Base-by-base conservation (phyloP, 768 basidiomycete genomes). In the Russula vinacea region DNA sequence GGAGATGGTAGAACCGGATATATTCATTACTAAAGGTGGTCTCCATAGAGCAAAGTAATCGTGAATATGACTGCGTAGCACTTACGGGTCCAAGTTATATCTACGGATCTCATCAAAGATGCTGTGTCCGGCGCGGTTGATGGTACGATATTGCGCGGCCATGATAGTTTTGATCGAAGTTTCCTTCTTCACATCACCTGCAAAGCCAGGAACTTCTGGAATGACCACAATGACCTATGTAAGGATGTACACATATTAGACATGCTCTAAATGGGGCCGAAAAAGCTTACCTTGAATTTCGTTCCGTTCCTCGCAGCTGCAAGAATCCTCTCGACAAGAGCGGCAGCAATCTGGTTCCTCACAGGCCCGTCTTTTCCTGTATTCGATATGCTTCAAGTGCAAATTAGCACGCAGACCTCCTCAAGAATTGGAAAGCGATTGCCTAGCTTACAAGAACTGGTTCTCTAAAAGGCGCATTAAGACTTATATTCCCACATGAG, bases 171-270 rank as follows among this genome's bases (percentile, higher is more conserved):
- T 86, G 60, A 93, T 69, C 1, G 87, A 76, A 0, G 74, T 72
- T 63, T 84, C 85, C 53, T 75, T 77, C 77, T 86, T 89, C 73
- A 97, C 80, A 72, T 93, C 85, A 2, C 95, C 89, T 1, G 92
- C 80, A 74, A 98, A 97, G 1, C 88, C 94, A 16, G 95, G 95
- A 2, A 97, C 81, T 72, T 96, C 94, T 0, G 95, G 96, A 57
- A 98, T 89, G 22, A 88, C 76, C 16, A 98, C 83, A 56, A 96
- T 79, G 58, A 97, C 90, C 90, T 94, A 68, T 2, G 51, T 29
- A 45, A 17, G 8, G 24, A 44, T 19, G n/a, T 13, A 39, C 35
- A 49, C 24, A 8, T 47, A 17, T 55, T 13, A 63, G 26, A 24
- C 29, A 40, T 33, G 17, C 44, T 24, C 33, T 24, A 13, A 55